phyloP scores from a whole-genome alignment of 2,329 filamentous ascomycete genomes.

The Talaromyces pinophilus region DNA sequence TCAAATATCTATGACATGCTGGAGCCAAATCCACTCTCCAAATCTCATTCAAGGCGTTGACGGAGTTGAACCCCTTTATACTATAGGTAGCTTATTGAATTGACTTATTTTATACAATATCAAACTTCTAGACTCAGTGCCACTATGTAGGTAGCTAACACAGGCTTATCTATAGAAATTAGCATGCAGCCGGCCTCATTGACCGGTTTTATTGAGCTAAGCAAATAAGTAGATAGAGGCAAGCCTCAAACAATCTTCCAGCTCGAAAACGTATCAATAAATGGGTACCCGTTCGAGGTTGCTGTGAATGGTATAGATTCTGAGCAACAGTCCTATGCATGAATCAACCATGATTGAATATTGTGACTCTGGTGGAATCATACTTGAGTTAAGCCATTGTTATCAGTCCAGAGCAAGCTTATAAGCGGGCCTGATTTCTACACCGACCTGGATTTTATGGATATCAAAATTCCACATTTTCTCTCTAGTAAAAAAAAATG shows the following conservation, averaged over 20 bases:
- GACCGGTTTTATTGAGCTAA: not conserved
- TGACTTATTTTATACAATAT: too few species aligned
- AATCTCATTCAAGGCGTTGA: not conserved
- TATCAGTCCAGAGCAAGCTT: not conserved
- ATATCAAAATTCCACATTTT: not conserved
- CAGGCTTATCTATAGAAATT: too few species aligned
- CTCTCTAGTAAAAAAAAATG: not conserved
- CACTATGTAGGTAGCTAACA: too few species aligned
- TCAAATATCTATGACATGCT: too few species aligned
- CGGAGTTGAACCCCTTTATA: not conserved
- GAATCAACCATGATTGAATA: not conserved
- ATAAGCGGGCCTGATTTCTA: not conserved
- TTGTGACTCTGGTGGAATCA: not conserved
- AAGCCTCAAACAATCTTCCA: not conserved
- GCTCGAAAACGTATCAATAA: not conserved
- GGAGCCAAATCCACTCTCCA: too few species aligned
- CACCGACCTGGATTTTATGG: not conserved
- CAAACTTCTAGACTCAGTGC: too few species aligned
- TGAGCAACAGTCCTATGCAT: not conserved
- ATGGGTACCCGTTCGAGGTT: not conserved
- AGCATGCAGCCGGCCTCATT: too few species aligned
- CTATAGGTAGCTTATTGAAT: too few species aligned
- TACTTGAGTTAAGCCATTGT: not conserved
- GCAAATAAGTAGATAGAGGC: not conserved
- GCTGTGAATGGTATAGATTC: not conserved